These are phyloP conservation scores for Globisporangium alternatum DNA, from an alignment of 352 stramenopile genomes.

Conservation along the genomic window DNA sequence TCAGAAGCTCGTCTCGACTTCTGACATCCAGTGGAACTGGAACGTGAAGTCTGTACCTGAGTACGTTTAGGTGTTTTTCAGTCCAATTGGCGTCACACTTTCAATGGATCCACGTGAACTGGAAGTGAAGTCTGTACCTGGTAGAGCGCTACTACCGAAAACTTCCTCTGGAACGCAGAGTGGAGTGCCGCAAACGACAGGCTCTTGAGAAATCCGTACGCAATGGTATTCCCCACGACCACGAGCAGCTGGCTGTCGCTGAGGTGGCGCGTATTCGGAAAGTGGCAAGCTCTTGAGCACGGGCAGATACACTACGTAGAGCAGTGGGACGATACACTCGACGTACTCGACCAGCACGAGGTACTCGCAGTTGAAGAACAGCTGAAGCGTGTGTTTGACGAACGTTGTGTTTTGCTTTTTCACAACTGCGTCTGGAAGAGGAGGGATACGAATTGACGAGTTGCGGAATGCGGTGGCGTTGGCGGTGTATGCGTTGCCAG, in stretches of 20 bases:
- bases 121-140: constrained; percentile 20
- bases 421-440: too few relatives aligned
- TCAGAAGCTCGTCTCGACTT: too few relatives aligned
- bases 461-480: too few relatives aligned
- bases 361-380: constrained; percentile 35
- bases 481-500: too few relatives aligned
- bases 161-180: constrained; percentile 17
- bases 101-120: too few relatives aligned
- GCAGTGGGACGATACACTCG: constrained; percentile 31
- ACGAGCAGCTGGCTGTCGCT: constrained; percentile 7
- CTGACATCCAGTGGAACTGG: background rate
- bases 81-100: too few relatives aligned
- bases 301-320: constrained; percentile 26
- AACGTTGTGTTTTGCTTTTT: background rate
- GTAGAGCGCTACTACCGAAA: constrained; percentile 25
- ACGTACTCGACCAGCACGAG: constrained; percentile 34
- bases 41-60: background rate
- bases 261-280: constrained; percentile 15
- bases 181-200: constrained; percentile 20
- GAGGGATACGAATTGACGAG: too few relatives aligned
- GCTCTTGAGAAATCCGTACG: constrained; percentile 25
- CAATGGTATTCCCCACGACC: constrained; percentile 16
- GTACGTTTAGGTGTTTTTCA: too few relatives aligned
- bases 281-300: constrained; percentile 27
- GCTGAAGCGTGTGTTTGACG: constrained; percentile 15